Evolutionary conservation across 176 grass and related monocot genomes (phyloP).

Genomic region (Musa itinerans): DNA sequence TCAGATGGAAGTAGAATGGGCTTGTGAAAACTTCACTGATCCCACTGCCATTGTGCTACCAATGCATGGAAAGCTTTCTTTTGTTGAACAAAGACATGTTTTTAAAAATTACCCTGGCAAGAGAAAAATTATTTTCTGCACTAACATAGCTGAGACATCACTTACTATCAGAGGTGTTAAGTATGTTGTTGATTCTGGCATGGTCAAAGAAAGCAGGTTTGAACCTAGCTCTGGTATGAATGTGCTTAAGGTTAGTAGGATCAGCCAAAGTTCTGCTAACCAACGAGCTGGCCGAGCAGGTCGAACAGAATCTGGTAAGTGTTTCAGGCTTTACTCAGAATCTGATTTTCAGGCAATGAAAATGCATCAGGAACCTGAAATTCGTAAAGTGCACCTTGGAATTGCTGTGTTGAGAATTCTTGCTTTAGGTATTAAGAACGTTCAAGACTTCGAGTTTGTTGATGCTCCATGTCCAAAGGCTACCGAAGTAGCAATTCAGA

Average conservation of each 20-base stretch:
- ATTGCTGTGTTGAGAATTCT: conserved; percentile 79
- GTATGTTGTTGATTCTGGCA: conserved; percentile 83
- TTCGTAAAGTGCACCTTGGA: conserved; percentile 85
- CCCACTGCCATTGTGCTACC: conserved; percentile 52
- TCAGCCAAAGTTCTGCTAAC: conserved; percentile 83
- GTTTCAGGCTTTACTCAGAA: conserved; percentile 91
- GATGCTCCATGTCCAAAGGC: conserved; percentile 77
- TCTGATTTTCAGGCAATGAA: conserved; percentile 70
- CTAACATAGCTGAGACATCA: conserved; percentile 91
- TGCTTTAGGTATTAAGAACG: conserved; percentile 57
- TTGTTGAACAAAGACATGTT: conserved; percentile 60
- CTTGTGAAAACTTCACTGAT: conserved; percentile 71
- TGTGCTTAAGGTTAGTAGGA: conserved; percentile 70
- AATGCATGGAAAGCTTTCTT: conserved; percentile 87
- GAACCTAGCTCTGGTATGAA: conserved; percentile 64
- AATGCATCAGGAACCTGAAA: conserved; percentile 92
- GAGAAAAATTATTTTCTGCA: conserved; percentile 88
- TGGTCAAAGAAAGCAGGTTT: conserved; percentile 80
- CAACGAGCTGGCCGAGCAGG: conserved; percentile 82
- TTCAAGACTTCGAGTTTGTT: conserved; percentile 74
- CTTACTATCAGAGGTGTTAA: conserved; percentile 76
- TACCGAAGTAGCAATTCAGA: conserved; percentile 54
- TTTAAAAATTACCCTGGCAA: conserved; percentile 76
- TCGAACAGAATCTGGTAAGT: conserved; percentile 65
- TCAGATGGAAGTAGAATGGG: conserved; percentile 84